Percentiles rank a stretch among this genome's conserved stretches.
These are phyloP conservation scores for Fusarium duplospermum DNA, from an alignment of 2,329 filamentous ascomycete species.

Conservation along the genomic window DNA sequence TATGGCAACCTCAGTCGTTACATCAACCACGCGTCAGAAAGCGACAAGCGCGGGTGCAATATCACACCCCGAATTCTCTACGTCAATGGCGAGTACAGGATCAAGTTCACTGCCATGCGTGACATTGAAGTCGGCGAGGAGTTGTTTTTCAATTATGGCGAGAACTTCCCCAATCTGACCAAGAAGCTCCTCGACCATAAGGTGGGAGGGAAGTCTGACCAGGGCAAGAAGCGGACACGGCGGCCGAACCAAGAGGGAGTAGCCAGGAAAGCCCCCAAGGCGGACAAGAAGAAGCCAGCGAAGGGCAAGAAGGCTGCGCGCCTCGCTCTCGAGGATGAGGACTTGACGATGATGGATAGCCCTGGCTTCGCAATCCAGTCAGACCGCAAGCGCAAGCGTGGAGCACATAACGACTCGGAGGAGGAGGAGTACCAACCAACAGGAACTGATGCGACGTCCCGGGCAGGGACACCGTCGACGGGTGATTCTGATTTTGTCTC, in stretches of 20 bases:
- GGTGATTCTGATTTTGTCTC: conserved; percentile 40
- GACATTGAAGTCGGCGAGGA: conserved; percentile 79
- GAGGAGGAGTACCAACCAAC: conserved; percentile 47
- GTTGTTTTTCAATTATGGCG: conserved; percentile 84
- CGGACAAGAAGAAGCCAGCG: conserved; percentile 40
- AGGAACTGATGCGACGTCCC: conserved; percentile 36
- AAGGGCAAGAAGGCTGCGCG: conserved; percentile 26
- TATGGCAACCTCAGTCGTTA: conserved; percentile 86
- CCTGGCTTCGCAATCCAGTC: conserved; percentile 19
- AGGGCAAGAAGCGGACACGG: conserved; percentile 44
- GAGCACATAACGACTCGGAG: conserved; percentile 41
- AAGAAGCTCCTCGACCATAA: conserved; percentile 56
- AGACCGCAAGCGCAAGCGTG: conserved; percentile 47
- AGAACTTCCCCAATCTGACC: conserved; percentile 72
- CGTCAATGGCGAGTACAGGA: conserved; percentile 80
- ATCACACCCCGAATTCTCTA: conserved; percentile 74
- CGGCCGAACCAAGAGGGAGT: conserved; percentile 35
- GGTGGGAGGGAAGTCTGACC: conserved; percentile 47
- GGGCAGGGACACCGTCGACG: conserved; percentile 38
- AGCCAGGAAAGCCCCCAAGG: conserved; percentile 42
- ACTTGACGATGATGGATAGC: conserved; percentile 24
- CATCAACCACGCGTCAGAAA: conserved; percentile 78
- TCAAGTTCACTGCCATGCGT: conserved; percentile 76
- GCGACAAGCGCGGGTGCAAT: conserved; percentile 66
- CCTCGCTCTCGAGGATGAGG: conserved; percentile 24